These are phyloP conservation scores for Microascus cirrosus DNA, from an alignment of 2,329 filamentous ascomycete species.

Conservation along the genomic window DNA sequence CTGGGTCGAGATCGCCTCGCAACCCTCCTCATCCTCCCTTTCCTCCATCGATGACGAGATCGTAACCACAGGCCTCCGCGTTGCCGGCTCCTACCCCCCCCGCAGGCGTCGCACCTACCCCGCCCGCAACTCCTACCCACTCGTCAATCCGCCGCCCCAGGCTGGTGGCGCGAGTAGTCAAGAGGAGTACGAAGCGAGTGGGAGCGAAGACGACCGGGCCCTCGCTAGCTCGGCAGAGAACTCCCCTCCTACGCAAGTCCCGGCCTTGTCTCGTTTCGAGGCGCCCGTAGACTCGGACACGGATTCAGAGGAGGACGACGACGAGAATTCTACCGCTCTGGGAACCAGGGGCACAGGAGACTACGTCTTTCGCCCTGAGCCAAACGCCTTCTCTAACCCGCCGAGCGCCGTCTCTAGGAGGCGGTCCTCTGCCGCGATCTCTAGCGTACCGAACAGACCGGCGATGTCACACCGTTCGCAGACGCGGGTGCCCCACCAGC, in stretches of 20 bases:
- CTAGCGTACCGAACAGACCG: constrained; percentile 33
- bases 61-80: constrained; percentile 74
- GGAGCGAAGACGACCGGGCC: constrained; percentile 71
- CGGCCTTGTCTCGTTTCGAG: constrained; percentile 17
- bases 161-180: constrained; percentile 59
- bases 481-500: constrained; percentile 29
- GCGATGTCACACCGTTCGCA: constrained; percentile 36
- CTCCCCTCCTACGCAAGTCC: constrained; percentile 17
- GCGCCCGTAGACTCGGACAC: constrained; percentile 30
- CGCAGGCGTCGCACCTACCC: constrained; percentile 45
- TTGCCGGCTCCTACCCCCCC: constrained; percentile 43
- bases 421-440: constrained; percentile 18
- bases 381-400: constrained; percentile 85
- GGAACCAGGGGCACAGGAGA: constrained; percentile 42
- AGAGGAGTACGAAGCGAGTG: constrained; percentile 89
- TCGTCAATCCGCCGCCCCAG: constrained; percentile 25
- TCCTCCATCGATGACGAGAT: constrained; percentile 82
- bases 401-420: constrained; percentile 33
- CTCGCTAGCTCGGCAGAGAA: constrained; percentile 50
- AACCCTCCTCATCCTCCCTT: constrained; percentile 85
- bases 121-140: constrained; percentile 1
- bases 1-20: constrained; percentile 89
- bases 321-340: constrained; percentile 75
- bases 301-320: constrained; percentile 43
- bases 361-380: constrained; percentile 67